Base-by-base conservation (phyloP, 2,329 filamentous ascomycete species). In the Venturiaceae sp. region DNA sequence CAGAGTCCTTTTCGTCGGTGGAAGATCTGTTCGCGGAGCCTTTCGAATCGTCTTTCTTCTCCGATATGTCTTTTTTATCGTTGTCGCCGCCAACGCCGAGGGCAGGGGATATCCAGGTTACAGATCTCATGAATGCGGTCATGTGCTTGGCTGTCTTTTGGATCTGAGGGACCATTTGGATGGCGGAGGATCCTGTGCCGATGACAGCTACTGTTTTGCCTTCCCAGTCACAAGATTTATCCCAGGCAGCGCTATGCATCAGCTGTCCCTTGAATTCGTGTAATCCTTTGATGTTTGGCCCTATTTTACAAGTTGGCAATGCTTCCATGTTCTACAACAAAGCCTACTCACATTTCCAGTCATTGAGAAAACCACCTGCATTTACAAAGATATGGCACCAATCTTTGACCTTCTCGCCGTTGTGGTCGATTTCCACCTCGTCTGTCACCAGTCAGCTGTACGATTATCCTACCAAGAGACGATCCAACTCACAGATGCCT, bases 251-350 rank as follows among this genome's bases (percentile, higher is more conserved):
- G 47, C 68, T 74, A 60, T 79, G 77, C 53, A 76, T 61, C 7
- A 77, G 59, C 55, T 72, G 69, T 2, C 76, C 76, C 56, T 75
- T 68, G 63, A 80, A 81, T 2, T 68, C 65, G 19, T 76, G 68
- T 9, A 76, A 68, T 3, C 79, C 78, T 1, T 67, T 65, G 14
- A 80, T 75, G 21, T 72, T 67, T 11, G 77, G 76, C 72, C 72
- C n/a, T n/a, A 78, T n/a, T n/a, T n/a, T n/a, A n/a, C n/a, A n/a
- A n/a, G n/a, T n/a, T n/a, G n/a, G n/a, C n/a, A n/a, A n/a, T n/a
- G n/a, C n/a, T n/a, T n/a, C n/a, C n/a, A n/a, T n/a, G n/a, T n/a
- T n/a, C n/a, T n/a, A n/a, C n/a, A n/a, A n/a, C n/a, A n/a, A n/a
- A n/a, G n/a, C n/a, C n/a, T n/a, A n/a, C n/a, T n/a, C n/a, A n/a